Evolutionary conservation across 2,329 filamentous ascomycete species (phyloP).

Genomic region (Venturia nashicola): DNA sequence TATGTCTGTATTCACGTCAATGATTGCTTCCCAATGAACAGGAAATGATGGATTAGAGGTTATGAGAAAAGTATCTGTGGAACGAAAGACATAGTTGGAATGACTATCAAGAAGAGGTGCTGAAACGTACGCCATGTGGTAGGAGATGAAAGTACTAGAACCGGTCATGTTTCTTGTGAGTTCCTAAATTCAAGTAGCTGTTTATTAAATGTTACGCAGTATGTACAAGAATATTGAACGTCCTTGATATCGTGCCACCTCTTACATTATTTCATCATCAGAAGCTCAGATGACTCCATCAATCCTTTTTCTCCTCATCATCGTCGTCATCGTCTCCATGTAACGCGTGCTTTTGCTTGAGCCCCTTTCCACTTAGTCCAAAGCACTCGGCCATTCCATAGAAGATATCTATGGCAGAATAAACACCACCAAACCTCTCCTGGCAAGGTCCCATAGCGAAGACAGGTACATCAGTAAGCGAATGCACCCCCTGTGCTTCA

Average conservation of each 20-base stretch:
- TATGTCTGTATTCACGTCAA: too few relatives aligned
- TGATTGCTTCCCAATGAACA: too few relatives aligned
- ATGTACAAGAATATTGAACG: not conserved
- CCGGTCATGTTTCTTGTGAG: not conserved
- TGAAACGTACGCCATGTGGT: too few relatives aligned
- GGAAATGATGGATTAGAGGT: too few relatives aligned
- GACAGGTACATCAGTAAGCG: slow-evolving; percentile 36
- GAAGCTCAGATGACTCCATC: not conserved
- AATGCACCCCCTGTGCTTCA: slow-evolving; percentile 43
- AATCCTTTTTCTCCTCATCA: not conserved
- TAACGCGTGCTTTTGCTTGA: not conserved
- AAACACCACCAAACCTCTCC: slow-evolving; percentile 59
- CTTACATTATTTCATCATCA: not conserved
- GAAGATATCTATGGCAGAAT: slow-evolving; percentile 60
- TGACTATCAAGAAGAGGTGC: too few relatives aligned
- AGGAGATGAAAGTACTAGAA: too few relatives aligned
- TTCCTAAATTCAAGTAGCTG: not conserved
- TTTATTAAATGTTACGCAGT: not conserved
- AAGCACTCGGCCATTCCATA: slow-evolving; percentile 61
- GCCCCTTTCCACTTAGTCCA: slow-evolving; percentile 31
- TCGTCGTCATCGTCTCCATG: not conserved
- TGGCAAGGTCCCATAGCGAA: slow-evolving; percentile 71
- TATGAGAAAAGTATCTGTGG: too few relatives aligned
- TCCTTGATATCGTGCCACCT: not conserved
- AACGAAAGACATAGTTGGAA: too few relatives aligned